Evolutionary conservation across 2,329 filamentous ascomycete genomes (phyloP).

Genomic region (Aspergillus pseudoviridinutans): DNA sequence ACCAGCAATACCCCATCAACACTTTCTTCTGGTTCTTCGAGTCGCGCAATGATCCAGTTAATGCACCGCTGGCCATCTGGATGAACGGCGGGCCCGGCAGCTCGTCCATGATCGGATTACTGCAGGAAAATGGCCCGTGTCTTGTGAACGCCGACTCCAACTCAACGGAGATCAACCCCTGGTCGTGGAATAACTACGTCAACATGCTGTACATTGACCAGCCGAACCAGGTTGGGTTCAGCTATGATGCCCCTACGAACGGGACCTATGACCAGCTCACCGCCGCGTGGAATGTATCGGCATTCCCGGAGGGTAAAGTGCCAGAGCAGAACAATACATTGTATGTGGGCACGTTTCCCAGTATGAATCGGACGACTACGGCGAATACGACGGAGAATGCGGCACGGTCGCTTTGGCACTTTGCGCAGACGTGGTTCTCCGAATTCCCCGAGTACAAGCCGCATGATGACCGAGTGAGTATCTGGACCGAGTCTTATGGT

Average conservation of each 20-base stretch:
- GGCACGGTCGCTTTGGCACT: constrained; percentile 56
- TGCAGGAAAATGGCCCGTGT: constrained; percentile 53
- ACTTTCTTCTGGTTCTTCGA: constrained; percentile 67
- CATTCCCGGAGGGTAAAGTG: constrained; percentile 22
- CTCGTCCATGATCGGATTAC: constrained; percentile 55
- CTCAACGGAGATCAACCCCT: constrained; percentile 51
- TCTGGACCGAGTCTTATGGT: constrained; percentile 46
- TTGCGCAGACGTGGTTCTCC: constrained; percentile 59
- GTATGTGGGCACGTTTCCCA: constrained; percentile 51
- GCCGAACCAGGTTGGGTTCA: constrained; percentile 58
- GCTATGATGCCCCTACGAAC: constrained; percentile 46
- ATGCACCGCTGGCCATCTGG: constrained; percentile 58
- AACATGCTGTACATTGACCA: constrained; percentile 71
- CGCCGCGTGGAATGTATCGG: constrained; percentile 20
- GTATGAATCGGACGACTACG: constrained; percentile 39
- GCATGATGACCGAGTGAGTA: constrained; percentile 48
- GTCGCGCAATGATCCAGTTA: constrained; percentile 48
- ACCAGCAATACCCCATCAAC: constrained; percentile 56
- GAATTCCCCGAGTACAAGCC: constrained; percentile 61
- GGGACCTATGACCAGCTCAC: constrained; percentile 34
- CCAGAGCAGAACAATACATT: constrained; percentile 51
- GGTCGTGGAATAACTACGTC: constrained; percentile 60
- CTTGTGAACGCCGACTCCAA: constrained; percentile 50
- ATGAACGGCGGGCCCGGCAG: constrained; percentile 60
- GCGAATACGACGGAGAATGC: constrained; percentile 52